Base-by-base conservation (phyloP, 176 grass and related monocot species). In the Eragrostis nindensis region DNA sequence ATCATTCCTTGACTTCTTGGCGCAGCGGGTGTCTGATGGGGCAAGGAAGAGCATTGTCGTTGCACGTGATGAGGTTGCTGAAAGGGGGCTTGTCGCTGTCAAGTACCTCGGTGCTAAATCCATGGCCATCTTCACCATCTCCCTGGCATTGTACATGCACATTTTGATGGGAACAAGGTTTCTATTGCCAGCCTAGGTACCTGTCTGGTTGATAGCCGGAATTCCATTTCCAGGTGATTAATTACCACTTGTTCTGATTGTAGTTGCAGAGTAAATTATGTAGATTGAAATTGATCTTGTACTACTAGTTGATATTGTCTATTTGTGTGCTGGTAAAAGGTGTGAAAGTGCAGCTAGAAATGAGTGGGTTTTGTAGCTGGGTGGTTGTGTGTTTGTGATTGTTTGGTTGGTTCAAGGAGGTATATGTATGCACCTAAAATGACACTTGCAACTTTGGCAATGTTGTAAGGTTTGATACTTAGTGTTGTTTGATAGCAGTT, bases 71-170 rank as follows among this genome's bases (percentile, higher is more conserved):
- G 92, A 94, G 69, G 80, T 90, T 8, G 32, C 87, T 0, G 86
- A 94, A 70, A 87, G 81, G 66, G 92, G 92, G 32, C 80, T 85
- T 11, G 43, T 92, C 66, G 76, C 87, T 0, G 76, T 92, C 18
- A 90, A 89, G 85, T 94, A 90, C 85, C 63, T 92, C 2, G 66
- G 90, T 21, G 76, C 95, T 36, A 97, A 97, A 75, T 82, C 92
- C 25, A 92, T 97, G 92, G 83, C 90, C 5, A 76, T 94, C 65
- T 59, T 92, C 61, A 90, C 90, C 3, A 62, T 97, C 17, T 92
- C 90, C 71, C 43, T 97, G 44, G 87, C 92, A 16, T 70, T 97
- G 63, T 97, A 92, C 85, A 81, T 97, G 92, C 92, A 97, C 64
- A 67, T 97, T 62, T 86, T 86, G 2, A 90, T 94, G 15, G 92